phyloP scores from a whole-genome alignment of 441 rosid genomes.

The Erodium trifolium region DNA sequence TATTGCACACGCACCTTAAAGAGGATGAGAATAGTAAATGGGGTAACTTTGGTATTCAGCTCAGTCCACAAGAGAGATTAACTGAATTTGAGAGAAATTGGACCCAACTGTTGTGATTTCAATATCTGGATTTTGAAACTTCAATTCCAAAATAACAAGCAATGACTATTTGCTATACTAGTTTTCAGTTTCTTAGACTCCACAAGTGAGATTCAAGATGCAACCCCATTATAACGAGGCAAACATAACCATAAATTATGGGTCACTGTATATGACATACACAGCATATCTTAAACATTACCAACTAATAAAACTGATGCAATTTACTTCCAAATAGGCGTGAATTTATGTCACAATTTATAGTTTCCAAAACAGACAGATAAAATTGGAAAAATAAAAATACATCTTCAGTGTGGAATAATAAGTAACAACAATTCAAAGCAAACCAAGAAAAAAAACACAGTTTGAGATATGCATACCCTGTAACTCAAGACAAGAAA shows the following conservation, averaged over 20 bases:
- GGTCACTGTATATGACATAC: neutral
- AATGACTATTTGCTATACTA: neutral
- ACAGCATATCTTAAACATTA: neutral
- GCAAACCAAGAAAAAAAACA: neutral
- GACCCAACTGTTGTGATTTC: conserved; percentile 6
- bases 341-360: neutral
- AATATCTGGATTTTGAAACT: neutral
- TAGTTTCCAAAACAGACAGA: neutral
- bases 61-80: neutral
- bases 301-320: neutral
- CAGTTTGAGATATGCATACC: neutral
- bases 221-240: neutral
- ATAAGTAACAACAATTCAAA: neutral
- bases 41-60: neutral
- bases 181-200: neutral
- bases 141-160: neutral
- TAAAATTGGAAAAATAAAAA: neutral
- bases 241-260: neutral
- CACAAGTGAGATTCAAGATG: conserved; percentile 5
- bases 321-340: neutral
- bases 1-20: neutral
- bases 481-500: neutral
- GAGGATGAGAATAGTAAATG: neutral
- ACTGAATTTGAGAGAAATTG: neutral
- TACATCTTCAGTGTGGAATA: neutral